Evolutionary conservation across 106 monocot genomes (phyloP).

Genomic region (Dioscorea dumetorum): DNA sequence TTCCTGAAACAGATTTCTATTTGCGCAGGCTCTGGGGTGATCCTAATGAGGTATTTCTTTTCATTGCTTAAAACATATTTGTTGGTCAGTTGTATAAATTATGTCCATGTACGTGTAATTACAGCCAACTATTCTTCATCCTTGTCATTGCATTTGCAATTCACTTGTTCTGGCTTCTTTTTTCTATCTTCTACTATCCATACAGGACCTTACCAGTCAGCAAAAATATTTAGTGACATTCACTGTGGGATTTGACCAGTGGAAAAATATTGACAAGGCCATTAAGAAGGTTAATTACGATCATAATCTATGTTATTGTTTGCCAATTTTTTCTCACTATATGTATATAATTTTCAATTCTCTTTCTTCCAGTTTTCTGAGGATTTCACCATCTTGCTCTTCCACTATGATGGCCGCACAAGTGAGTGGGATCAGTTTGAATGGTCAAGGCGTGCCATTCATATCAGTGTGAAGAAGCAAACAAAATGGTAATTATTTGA

Average conservation of each 20-base stretch:
- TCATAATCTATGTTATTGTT: neutral
- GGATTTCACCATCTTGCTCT: conserved; percentile 47
- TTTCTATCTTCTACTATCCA: neutral
- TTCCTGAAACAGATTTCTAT: conserved; percentile 50
- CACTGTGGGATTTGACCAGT: conserved; percentile 43
- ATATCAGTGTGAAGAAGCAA: conserved; percentile 52
- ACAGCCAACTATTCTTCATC: neutral
- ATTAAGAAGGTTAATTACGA: conserved; percentile 28
- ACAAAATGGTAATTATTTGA: conserved; percentile 39
- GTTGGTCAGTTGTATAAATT: neutral
- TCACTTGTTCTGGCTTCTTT: neutral
- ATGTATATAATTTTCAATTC: neutral
- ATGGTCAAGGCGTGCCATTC: conserved; percentile 57
- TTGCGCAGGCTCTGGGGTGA: conserved; percentile 61
- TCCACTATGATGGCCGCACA: conserved; percentile 50
- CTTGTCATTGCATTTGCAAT: neutral
- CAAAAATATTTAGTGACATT: conserved; percentile 49
- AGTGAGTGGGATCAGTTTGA: conserved; percentile 62
- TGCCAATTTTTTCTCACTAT: neutral
- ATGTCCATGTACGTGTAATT: neutral
- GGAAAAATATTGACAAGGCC: conserved; percentile 33
- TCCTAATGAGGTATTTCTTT: conserved; percentile 39
- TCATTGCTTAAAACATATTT: neutral
- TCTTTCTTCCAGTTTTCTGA: conserved; percentile 33
- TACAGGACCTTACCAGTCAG: conserved; percentile 25